Conservation (phyloP, 2,329 filamentous ascomycete genomes). For the Daldinia sp. region DNA sequence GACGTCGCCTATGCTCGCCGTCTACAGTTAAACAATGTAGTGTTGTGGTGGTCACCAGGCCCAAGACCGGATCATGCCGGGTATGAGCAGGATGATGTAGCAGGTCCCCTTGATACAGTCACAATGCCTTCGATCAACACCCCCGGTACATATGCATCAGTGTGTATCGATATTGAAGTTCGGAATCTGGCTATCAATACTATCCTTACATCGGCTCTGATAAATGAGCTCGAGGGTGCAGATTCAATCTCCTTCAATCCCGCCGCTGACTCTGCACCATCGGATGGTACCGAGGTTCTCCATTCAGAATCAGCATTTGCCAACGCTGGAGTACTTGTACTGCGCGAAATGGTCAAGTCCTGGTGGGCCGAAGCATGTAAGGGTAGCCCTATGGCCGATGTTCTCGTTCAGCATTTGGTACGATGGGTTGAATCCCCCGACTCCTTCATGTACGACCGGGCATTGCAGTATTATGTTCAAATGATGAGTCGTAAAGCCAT, state of each 20-base stretch:
- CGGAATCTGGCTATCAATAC: conserved; percentile 98
- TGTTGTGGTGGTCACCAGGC: conserved; percentile 95
- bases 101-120: conserved; percentile 84
- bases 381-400: conserved; percentile 93
- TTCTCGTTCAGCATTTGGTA: conserved; percentile 96
- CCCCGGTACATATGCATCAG: conserved; percentile 91
- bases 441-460: conserved; percentile 94
- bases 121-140: conserved; percentile 95
- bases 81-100: conserved; percentile 91
- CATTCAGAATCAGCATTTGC: conserved; percentile 92
- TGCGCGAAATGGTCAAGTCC: conserved; percentile 97
- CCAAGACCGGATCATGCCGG: conserved; percentile 94
- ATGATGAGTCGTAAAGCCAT: conserved; percentile 99
- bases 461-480: conserved; percentile 96
- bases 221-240: conserved; percentile 94
- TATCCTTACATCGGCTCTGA: conserved; percentile 93
- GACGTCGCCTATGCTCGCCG: conserved; percentile 94
- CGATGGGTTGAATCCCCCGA: conserved; percentile 96
- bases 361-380: conserved; percentile 97
- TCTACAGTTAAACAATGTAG: conserved; percentile 89
- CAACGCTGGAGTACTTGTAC: conserved; percentile 87
- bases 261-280: conserved; percentile 70
- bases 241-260: conserved; percentile 90
- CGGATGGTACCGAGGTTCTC: conserved; percentile 75
- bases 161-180: conserved; percentile 94